Conservation (phyloP, 805 yeast species). For the Schwanniomyces sp. region DNA sequence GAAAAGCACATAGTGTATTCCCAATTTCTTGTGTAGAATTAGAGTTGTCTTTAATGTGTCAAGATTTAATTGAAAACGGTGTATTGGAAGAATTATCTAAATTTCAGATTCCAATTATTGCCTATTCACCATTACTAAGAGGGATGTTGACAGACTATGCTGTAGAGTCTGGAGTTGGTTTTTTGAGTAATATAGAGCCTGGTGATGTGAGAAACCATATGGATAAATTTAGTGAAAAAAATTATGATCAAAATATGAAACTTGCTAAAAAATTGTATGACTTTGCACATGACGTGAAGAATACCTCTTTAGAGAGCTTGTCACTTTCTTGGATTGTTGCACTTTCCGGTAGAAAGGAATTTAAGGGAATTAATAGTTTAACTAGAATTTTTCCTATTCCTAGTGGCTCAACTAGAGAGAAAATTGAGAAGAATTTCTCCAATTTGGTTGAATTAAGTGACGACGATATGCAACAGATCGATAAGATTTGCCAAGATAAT, state of each 20-base stretch:
- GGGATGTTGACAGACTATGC: slow-evolving; percentile 72
- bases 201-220: slow-evolving; percentile 53
- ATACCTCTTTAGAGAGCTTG: slow-evolving; percentile 57
- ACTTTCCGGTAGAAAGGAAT: slow-evolving; percentile 61
- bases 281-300: slow-evolving; percentile 45
- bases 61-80: slow-evolving; percentile 63
- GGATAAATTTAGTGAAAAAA: slow-evolving; percentile 62
- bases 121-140: slow-evolving; percentile 82
- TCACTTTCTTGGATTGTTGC: slow-evolving; percentile 50
- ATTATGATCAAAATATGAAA: slow-evolving; percentile 50
- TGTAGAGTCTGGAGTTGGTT: slow-evolving; percentile 32
- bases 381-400: slow-evolving; percentile 78
- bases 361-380: slow-evolving; percentile 38
- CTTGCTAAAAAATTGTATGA: slow-evolving; percentile 50
- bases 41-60: slow-evolving; percentile 73
- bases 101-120: slow-evolving; percentile 62
- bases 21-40: slow-evolving; percentile 72
- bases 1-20: slow-evolving; percentile 53
- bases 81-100: slow-evolving; percentile 59
- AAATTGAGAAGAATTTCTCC: slow-evolving; percentile 61
- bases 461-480: slow-evolving; percentile 57
- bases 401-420: slow-evolving; percentile 59
- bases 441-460: slow-evolving; percentile 47
- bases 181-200: slow-evolving; percentile 45
- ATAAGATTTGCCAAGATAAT: slow-evolving; percentile 41